Evolutionary conservation across 169 alveolate species (phyloP).

Genomic region (Cryptosporidium xiaoi): DNA sequence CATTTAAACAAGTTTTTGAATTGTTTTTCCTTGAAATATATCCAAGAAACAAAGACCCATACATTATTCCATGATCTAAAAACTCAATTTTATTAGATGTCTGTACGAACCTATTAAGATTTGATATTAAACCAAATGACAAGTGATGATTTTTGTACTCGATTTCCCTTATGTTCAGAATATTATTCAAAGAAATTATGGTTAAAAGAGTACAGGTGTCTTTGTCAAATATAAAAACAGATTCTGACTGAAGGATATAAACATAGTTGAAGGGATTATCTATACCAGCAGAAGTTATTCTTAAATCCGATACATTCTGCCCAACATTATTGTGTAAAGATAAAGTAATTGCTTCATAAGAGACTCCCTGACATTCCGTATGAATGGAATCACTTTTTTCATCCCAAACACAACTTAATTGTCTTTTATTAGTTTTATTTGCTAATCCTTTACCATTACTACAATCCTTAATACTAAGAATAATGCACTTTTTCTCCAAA

Average conservation of each 20-base stretch:
- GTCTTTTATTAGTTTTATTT: slow-evolving; percentile 1
- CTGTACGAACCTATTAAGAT: slow-evolving; percentile 42
- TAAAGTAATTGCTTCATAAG: slow-evolving; percentile 21
- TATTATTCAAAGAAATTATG: slow-evolving; percentile 2
- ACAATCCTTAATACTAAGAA: slow-evolving; percentile 12
- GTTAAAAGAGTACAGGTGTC: slow-evolving; percentile 14
- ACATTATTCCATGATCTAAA: slow-evolving; percentile 64
- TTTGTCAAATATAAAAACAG: slow-evolving; percentile 42
- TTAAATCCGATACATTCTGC: not conserved
- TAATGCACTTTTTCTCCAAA: slow-evolving; percentile 30
- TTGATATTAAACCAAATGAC: slow-evolving; percentile 53
- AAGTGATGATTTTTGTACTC: slow-evolving; percentile 26
- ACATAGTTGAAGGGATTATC: slow-evolving; percentile 45
- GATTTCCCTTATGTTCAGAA: slow-evolving; percentile 8
- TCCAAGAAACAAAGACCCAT: slow-evolving; percentile 51
- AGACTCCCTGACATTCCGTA: slow-evolving; percentile 46
- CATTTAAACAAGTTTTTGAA: not conserved
- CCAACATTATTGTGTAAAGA: not conserved
- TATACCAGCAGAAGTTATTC: slow-evolving; percentile 50
- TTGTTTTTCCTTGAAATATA: not conserved
- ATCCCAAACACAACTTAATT: slow-evolving; percentile 24
- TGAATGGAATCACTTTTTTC: slow-evolving; percentile 25
- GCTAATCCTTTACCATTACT: not conserved
- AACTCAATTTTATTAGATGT: slow-evolving; percentile 23
- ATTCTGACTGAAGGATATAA: slow-evolving; percentile 3